Conservation (phyloP, 1,284 basidiomycete species). For the Tilletia walkeri region DNA sequence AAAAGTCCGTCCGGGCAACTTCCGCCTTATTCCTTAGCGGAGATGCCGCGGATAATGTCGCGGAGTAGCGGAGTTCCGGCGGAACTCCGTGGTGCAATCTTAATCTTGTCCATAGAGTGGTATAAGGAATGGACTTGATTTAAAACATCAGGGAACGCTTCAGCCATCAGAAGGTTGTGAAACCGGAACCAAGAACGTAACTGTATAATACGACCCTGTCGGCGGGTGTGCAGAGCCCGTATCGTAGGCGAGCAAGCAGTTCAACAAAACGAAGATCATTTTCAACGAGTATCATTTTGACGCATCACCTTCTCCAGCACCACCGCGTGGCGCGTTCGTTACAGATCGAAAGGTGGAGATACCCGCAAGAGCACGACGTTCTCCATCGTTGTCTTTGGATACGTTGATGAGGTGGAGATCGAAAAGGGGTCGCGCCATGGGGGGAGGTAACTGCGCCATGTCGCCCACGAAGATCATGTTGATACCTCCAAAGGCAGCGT, state of each 20-base stretch:
- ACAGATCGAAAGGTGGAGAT: neutral
- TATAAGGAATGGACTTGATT: neutral
- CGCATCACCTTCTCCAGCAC: neutral
- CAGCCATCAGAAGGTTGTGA: neutral
- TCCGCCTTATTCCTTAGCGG: neutral
- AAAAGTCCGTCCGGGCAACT: too few species aligned
- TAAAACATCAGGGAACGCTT: neutral
- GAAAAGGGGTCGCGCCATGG: neutral
- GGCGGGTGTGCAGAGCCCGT: neutral
- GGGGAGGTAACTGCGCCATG: neutral
- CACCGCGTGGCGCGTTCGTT: neutral
- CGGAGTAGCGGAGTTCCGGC: neutral
- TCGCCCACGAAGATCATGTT: neutral
- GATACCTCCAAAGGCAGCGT: neutral
- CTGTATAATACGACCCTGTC: neutral
- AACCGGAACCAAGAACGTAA: neutral
- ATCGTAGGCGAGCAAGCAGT: neutral
- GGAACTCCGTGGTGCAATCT: neutral
- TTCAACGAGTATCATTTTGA: neutral
- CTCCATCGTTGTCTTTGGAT: constrained; percentile 1
- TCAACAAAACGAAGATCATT: neutral
- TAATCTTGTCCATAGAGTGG: neutral
- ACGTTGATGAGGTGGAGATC: neutral
- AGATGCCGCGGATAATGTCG: neutral
- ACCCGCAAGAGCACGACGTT: neutral